Base-by-base conservation (phyloP, 148 eudicot species). In the Pouteria glomerata region DNA sequence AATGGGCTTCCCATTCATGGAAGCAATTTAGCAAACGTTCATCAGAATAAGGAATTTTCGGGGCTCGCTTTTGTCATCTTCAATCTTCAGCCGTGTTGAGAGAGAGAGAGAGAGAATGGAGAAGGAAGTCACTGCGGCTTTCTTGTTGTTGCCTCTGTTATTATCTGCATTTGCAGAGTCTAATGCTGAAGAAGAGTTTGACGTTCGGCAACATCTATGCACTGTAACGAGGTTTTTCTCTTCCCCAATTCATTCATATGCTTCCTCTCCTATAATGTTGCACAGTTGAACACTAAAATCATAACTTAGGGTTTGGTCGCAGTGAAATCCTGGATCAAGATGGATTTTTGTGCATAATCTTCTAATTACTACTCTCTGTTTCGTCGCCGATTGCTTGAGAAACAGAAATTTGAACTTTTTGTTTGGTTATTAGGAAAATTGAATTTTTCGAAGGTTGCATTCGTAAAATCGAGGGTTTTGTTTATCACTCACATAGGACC, bases 121-220 rank as follows among this genome's bases (percentile, higher is more conserved):
- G 68, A 50, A 57, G 50, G 50, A 34, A 73, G 12, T n/a, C 50
- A 51, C 30, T 42, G 29, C 61, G 8, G 11, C 23, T 39, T 15
- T 80, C 16, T 66, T 83, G 1, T 69, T 86, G 0, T 48, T 81
- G 12, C 44, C 78, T 23, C 45, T 76, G 16, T n/a, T n/a, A n/a
- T n/a, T n/a, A n/a, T 74, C 72, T 58, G 44, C 62, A 34, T 63
- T 68, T 35, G 18, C 73, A 27, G 57, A 47, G 58, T 77, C 83
- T 6, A 30, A 64, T 63, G 73, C 88, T 62, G 83, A 81, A 45
- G 83, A 89, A 71, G 19, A 71, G 26, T 91, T 89, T 74, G 97
- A 95, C 71, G 87, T 91, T 73, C 97, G 98, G 18, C 88, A 78
- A 26, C 90, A 89, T 81, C 87, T 95, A 31, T 84, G 91, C 42